Base-by-base conservation (phyloP, 768 basidiomycete genomes). In the Fistulinella prunicolor region DNA sequence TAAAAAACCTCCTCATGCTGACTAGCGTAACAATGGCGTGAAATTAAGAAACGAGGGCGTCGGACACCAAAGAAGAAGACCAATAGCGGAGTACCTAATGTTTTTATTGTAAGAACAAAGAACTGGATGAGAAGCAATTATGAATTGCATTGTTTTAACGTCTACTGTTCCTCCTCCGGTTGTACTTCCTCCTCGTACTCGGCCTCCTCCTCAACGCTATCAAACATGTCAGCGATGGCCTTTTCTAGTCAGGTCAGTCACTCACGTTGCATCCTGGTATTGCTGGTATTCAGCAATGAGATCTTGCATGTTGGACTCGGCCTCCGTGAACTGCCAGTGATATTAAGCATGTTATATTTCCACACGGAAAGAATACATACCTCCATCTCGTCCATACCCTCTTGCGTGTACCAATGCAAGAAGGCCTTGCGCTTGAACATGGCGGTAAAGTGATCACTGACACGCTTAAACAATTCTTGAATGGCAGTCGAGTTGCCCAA, bases 381-480 rank as follows among this genome's bases (percentile, higher is more conserved):
- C 78, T 94, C 90, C 90, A 93, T 91, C 79, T 93, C 92, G 67
- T 94, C 95, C 95, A 99, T 98, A 69, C 96, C 96, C 77, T 98
- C 96, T 69, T 95, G 92, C 29, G 94, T 98, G 72, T 97, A 97
- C 94, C 94, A 95, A 70, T 95, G 89, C 84, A 93, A 80, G 82
- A 94, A 94, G 21, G 94, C 94, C 77, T 97, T 97, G 67, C 95
- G 80, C 83, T 89, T 91, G 81, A 94, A 95, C 96, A 97, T 99
- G 72, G 92, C 91, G 53, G 91, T 90, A 82, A 99, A 98, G 70
- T 97, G 94, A 68, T 95, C 93, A 57, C 85, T 88, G 67, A 98
- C 93, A 76, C 95, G 94, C 78, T 94, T 93, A 90, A 98, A 97
- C 58, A 98, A 79, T 70, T 95, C 93, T 71, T 96, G 94, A 68